Base-by-base conservation (phyloP, 805 yeast species). In the Kodamaea hsintzibuensis region DNA sequence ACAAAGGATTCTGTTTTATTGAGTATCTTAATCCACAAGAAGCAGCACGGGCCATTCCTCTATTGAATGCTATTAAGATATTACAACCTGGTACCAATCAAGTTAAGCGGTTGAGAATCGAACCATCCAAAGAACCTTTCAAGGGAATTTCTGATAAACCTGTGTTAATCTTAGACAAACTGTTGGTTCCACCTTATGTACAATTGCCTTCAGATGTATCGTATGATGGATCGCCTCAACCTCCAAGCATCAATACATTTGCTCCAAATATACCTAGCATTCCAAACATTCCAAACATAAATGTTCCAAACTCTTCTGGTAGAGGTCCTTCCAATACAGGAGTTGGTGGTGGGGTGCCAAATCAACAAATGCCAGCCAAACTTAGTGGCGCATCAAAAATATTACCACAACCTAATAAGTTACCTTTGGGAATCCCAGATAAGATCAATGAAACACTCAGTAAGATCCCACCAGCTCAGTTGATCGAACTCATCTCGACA, bases 1-100 rank as follows among this genome's bases (percentile, higher is more conserved):
- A 83, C 61, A 85, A 84, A 62, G 88, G 88, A n/a, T 85, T 79
- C 60, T 82, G 87, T 54, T 85, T 85, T 62, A 80, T 85, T 27
- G 89, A 85, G 65, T 85, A 82, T 61, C 69, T 61, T 52, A 62
- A 65, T 16, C 80, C 85, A 1, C 72, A 70, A 45, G 83, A 83
- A 48, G 88, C 89, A 1, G 71, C 70, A 35, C 66, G 68, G 46
- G 89, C 86, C 1, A 58, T 80, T 33, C 62, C 65, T 1, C 59
- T 80, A 6, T 63, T 85, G 35, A 61, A 70, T 33, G 80, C 79
- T 57, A 68, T 84, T 9, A 72, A 73, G 45, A 63, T 83, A 42
- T 47, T 62, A 22, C 61, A 59, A 33, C 64, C 64, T 4, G 60
- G 59, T 39, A 73, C 72, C 47, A 55, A 58, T 8, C 68, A 62